Percentiles rank a stretch among this genome's conserved stretches.
Conservation (phyloP, 257 asterid genomes). For the Fraxinus anomala region DNA sequence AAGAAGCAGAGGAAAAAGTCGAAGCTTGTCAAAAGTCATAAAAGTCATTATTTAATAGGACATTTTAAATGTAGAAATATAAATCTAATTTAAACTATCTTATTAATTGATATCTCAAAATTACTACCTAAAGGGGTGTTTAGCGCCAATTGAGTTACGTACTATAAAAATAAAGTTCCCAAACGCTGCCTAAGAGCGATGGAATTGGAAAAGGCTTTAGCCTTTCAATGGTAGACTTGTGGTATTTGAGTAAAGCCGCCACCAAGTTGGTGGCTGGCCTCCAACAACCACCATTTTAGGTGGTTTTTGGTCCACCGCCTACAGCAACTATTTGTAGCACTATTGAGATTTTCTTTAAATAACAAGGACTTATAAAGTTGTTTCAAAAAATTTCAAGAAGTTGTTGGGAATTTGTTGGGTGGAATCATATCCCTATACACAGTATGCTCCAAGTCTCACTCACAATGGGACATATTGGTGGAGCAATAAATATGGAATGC, state of each 20-base stretch:
- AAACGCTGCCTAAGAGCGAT: neutral
- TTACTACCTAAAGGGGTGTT: too few species aligned
- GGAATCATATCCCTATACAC: neutral
- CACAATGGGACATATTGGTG: neutral
- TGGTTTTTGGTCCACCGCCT: neutral
- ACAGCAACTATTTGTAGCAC: neutral
- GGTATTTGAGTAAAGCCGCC: neutral
- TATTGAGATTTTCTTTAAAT: neutral
- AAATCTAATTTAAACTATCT: too few species aligned
- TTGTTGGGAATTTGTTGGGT: constrained; percentile 1
- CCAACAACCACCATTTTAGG: neutral
- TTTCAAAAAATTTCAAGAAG: neutral
- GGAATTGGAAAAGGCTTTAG: neutral
- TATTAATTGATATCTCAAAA: too few species aligned
- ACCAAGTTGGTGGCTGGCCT: neutral
- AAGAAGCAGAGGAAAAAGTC: too few species aligned
- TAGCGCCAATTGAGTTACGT: too few species aligned
- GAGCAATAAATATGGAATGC: neutral
- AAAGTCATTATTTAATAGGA: too few species aligned
- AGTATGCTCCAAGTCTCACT: neutral
- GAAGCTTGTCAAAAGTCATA: too few species aligned
- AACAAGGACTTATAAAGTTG: neutral
- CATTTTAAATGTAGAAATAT: too few species aligned
- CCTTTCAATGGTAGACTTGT: neutral
- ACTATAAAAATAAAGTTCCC: too few species aligned